Evolutionary conservation across 1,139 yeast species (phyloP), one percentile per base, ranked within the genome.

Genomic region (Arxiozyma bovina): DNA sequence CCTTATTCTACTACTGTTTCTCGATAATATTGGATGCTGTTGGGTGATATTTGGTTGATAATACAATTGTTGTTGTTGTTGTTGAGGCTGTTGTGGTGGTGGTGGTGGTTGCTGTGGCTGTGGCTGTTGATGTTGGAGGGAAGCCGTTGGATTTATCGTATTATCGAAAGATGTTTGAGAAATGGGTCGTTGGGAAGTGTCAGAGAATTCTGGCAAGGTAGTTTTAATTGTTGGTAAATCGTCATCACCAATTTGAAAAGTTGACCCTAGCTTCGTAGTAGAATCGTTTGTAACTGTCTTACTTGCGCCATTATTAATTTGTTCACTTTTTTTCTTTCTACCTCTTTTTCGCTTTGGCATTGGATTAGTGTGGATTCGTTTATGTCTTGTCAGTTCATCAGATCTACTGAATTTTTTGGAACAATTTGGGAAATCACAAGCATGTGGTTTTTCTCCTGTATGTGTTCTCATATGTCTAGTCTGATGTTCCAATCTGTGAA

Each of bases 401-500:
- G 83, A 75, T 58, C 91, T 73, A 55, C 84, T 78, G 68, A 85
- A 85, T 58, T 82, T 74, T 68, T 85, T 85, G 47, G 75, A 66
- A 67, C 93, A 86, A 9, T 84, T 84, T 3, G 86, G 82, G 58
- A 74, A 82, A 38, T 81, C 78, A 69, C 94, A 86, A 27, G 78
- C 80, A 66, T 85, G 88, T 15, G 93, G 93, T 61, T 86, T 82
- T 65, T 83, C 87, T 27, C 87, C 87, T 1, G 87, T 82, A 63
- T 82, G 87, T 44, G 85, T 82, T 57, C 87, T 72, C 64, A 82
- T 83, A 64, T 85, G 91, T 61, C 90, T 77, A 9, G 88, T 81
- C 64, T 83, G 84, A 66, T 84, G 87, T 64, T 82, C 87, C 53
- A 81, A 66, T 58, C 87, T 72, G 63, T 81, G 85, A 65, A 85